A percentile compares a stretch with the other conserved stretches of the same genome.
These are phyloP conservation scores for Chytriomyces sp. DNA, from an alignment of 192 early-diverging fungal genomes.

Conservation along the genomic window DNA sequence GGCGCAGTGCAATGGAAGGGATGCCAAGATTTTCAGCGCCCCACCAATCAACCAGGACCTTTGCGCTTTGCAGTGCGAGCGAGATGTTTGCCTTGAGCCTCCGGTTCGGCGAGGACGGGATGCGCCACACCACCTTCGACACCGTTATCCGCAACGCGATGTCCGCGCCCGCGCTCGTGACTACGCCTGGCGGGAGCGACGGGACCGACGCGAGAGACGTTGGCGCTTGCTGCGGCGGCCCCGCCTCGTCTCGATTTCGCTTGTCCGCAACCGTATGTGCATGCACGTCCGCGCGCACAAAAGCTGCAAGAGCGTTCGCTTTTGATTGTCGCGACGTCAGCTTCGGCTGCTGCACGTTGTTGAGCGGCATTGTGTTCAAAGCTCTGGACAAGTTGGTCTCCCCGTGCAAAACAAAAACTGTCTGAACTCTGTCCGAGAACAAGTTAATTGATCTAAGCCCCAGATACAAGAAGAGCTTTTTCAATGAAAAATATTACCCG, in stretches of 20 bases:
- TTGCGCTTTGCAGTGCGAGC: background rate
- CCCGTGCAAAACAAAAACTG: too few species aligned
- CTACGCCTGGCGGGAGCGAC: background rate
- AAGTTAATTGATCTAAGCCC: too few species aligned
- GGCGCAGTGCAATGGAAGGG: slow-evolving; percentile 1
- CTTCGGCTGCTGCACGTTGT: too few species aligned
- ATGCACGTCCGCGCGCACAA: background rate
- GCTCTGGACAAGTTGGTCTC: too few species aligned
- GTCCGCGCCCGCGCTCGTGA: background rate
- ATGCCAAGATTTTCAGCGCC: slow-evolving; percentile 26
- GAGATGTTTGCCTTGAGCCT: background rate
- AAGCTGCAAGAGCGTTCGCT: background rate
- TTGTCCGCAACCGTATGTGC: background rate
- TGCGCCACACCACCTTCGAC: background rate
- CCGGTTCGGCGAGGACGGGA: background rate
- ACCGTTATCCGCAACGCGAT: background rate
- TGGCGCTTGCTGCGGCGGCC: background rate
- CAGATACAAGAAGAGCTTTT: too few species aligned
- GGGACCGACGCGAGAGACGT: background rate
- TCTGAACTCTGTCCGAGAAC: too few species aligned
- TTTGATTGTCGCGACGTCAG: background rate
- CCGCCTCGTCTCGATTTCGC: background rate
- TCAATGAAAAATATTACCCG: too few species aligned
- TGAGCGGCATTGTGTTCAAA: too few species aligned
- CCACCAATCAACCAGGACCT: slow-evolving; percentile 37